Evolutionary conservation across 345 rosid genomes (phyloP), one percentile per base, ranked within the genome.

Genomic region (Eutrema heterophyllum): DNA sequence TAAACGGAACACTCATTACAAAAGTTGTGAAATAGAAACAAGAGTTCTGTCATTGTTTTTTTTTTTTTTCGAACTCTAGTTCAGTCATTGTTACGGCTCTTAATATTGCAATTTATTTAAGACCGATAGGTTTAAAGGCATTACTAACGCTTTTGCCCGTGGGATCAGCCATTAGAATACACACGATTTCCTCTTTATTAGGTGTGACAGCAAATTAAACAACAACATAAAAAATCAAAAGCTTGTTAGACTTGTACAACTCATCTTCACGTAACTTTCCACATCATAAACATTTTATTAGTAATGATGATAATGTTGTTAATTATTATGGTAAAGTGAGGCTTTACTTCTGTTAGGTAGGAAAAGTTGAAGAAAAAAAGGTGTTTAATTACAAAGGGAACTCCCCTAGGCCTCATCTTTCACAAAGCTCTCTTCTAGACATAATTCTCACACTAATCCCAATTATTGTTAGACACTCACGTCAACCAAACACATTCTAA

Each of bases 121-220:
- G 27, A 50, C 21, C 21, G 73, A 16, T 44, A 50, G 63, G 56
- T 43, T 67, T 40, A 45, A 32, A 55, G 39, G 41, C 49, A 38
- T 36, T 45, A 55, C 24, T 10, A 55, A 57, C 41, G 11, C 40
- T 12, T 50, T 51, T 7, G 21, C 15, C 33, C 18, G 46, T 44
- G 15, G 7, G 32, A 65, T 35, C 33, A 43, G n/a, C 39, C 50
- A 58, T 66, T 58, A 68, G 38, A 51, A 43, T 51, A n/a, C 12
- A 50, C 7, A 61, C 6, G 1, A 18, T 75, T 53, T 53, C 13
- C 33, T 36, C 79, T 53, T 45, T 68, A 54, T 63, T 70, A 69
- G 71, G 66, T 62, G 50, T 63, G 79, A 76, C 75, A 29, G 27
- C 16, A 44, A 33, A 43, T 32, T 32, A 36, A 33, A 61, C 40